Base-by-base conservation (phyloP, 2,329 filamentous ascomycete genomes). In the Xenoacremonium recifei region DNA sequence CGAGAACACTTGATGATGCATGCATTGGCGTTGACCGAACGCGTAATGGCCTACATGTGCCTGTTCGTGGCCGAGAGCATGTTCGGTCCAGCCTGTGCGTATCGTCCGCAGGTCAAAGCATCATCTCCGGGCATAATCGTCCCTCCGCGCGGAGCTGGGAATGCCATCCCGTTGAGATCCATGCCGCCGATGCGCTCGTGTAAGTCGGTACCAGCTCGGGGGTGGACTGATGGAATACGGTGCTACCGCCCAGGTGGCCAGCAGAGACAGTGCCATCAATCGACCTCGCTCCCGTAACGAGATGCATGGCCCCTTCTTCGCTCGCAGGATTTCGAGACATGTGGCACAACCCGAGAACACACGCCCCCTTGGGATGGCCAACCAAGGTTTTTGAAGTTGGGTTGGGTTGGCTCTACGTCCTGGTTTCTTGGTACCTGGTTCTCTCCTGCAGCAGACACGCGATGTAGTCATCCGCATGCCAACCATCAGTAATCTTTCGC, bases 391-490 rank as follows among this genome's bases (percentile, higher is more conserved):
- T 13, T 9, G 23, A 13, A 27, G 23, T 7, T 7, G 13, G 23
- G 13, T 27, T 27, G 23, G 23, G 23, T 27, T 27, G n/a, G n/a
- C n/a, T n/a, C n/a, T n/a, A n/a, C n/a, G n/a, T n/a, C n/a, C n/a
- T n/a, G n/a, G n/a, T n/a, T n/a, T 13, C 20, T 35, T 31, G 27
- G 32, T 39, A 40, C 44, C 40, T 19, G 38, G 34, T 44, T 40
- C 36, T 30, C 37, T 40, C 23, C 23, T 18, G 42, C 37, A 31
- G 31, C 27, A 40, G 33, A 49, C 40, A 40, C 44, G 39, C 47
- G 45, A 51, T 49, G 40, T 23, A 23, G 39, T 56, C 46, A 50
- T 39, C 40, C 44, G 47, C 54, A 58, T 58, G 46, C 57, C 51
- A 55, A 39, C 35, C 42, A 39, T 45, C 51, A 36, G 39, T 40